Base-by-base conservation (phyloP, 768 basidiomycete genomes). In the Boletus fagicola region DNA sequence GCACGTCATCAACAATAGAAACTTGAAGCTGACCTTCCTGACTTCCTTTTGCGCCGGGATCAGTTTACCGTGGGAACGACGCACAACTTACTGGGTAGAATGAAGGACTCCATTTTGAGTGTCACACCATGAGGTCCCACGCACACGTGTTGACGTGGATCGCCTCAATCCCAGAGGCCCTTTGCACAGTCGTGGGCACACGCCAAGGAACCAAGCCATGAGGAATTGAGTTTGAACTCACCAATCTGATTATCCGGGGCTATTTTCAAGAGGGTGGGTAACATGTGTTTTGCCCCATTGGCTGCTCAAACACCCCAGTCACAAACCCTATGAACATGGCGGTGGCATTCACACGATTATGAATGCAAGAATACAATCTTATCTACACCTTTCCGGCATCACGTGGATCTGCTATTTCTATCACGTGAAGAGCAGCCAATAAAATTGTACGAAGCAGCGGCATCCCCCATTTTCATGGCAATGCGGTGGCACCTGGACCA, bases 1-100 rank as follows among this genome's bases (percentile, higher is more conserved):
- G 51, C 26, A 49, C 40, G 42, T 40, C 45, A 60, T 61, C 38
- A 53, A 66, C 53, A 67, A 67, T 69, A 67, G 20, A 43, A 43
- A n/a, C n/a, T n/a, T n/a, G n/a, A n/a, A 35, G 30, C 22, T 7
- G 45, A 26, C 68, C 68, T 69, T 67, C 58, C 51, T 43, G 52
- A 42, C 55, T 63, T 68, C 66, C 55, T 60, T 7, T 18, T 56
- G 55, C 52, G 59, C 67, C 61, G 55, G 56, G 52, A 49, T 53
- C 42, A 44, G 46, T 54, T 20, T 44, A 31, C 18, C 57, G 63
- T 62, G 67, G 44, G 63, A 65, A 60, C 3, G 30, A 15, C 9
- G 22, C 16, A 42, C 44, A 20, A 36, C 33, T 46, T 33, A 40
- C 51, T 43, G 40, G 53, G 57, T 45, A 57, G 40, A 57, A 53